Conservation (phyloP, 805 yeast genomes). For the Brettanomyces custersianus region DNA sequence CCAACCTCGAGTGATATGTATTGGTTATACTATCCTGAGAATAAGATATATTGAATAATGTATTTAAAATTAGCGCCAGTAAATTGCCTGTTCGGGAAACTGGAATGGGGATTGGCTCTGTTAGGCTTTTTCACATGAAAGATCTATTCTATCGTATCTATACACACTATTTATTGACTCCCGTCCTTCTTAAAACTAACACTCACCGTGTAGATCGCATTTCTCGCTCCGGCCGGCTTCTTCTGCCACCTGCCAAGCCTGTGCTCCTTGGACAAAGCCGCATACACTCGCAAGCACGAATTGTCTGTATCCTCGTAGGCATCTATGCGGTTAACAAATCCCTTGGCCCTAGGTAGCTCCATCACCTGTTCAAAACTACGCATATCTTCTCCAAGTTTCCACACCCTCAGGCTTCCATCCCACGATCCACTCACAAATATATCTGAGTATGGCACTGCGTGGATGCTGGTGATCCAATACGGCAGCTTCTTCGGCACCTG, state of each 20-base stretch:
- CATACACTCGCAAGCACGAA: slow-evolving; percentile 47
- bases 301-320: slow-evolving; percentile 42
- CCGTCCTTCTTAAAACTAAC: background rate
- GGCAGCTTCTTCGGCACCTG: slow-evolving; percentile 73
- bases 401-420: slow-evolving; percentile 67
- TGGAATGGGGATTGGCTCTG: no score
- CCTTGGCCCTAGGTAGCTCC: slow-evolving; percentile 49
- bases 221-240: slow-evolving; percentile 56
- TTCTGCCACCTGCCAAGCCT: slow-evolving; percentile 81
- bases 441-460: slow-evolving; percentile 80
- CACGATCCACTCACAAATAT: slow-evolving; percentile 83
- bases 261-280: slow-evolving; percentile 75
- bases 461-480: slow-evolving; percentile 74
- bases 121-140: no score
- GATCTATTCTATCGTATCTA: no score
- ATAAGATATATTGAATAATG: no score
- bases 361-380: slow-evolving; percentile 54
- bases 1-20: no score
- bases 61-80: no score
- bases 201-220: slow-evolving; percentile 49
- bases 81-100: no score
- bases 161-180: no score
- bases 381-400: slow-evolving; percentile 64
- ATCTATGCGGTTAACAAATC: slow-evolving; percentile 60
- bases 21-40: no score